Percentiles rank a stretch among this genome's conserved stretches.
Evolutionary conservation across 352 stramenopile species (phyloP).

Genomic region (Aphanomyces stellatus): DNA sequence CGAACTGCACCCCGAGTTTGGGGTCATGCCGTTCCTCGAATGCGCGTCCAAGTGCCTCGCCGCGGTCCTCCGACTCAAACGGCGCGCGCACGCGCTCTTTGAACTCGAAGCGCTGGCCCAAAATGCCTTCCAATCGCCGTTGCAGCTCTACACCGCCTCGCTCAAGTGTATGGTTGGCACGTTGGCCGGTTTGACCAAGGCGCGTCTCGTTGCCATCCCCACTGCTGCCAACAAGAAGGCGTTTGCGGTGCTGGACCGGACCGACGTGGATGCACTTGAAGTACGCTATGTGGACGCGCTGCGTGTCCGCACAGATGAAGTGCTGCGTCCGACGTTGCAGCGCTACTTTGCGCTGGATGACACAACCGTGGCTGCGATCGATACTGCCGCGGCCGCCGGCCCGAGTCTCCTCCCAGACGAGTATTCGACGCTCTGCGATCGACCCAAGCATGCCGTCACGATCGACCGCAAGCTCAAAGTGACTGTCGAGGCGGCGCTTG

Average conservation of each 20-base stretch:
- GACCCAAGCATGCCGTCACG: neutral
- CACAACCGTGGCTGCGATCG: neutral
- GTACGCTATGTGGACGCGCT: conserved; percentile 32
- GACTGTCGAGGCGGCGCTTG: neutral
- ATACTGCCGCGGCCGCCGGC: neutral
- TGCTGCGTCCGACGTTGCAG: conserved; percentile 41
- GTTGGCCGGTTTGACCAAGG: conserved; percentile 39
- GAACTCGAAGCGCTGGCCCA: conserved; percentile 29
- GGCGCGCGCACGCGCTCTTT: conserved; percentile 39
- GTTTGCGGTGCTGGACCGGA: conserved; percentile 47
- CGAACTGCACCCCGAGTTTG: conserved; percentile 52
- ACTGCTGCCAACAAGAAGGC: conserved; percentile 36
- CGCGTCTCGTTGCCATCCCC: conserved; percentile 46
- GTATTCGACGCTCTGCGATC: neutral
- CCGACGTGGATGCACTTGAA: conserved; percentile 28
- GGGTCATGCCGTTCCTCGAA: conserved; percentile 44
- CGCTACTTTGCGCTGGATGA: neutral
- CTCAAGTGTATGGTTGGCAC: conserved; percentile 37
- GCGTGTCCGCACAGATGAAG: conserved; percentile 33
- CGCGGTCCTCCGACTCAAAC: conserved; percentile 49
- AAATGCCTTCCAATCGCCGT: conserved; percentile 42
- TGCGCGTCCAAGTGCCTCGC: conserved; percentile 35
- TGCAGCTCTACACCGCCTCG: conserved; percentile 37
- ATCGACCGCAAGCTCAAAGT: neutral
- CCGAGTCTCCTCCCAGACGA: neutral